Percentiles rank a stretch among this genome's conserved stretches.
These are phyloP conservation scores for Incumbomyces delicatus DNA, from an alignment of 2,329 filamentous ascomycete genomes.

Conservation along the genomic window DNA sequence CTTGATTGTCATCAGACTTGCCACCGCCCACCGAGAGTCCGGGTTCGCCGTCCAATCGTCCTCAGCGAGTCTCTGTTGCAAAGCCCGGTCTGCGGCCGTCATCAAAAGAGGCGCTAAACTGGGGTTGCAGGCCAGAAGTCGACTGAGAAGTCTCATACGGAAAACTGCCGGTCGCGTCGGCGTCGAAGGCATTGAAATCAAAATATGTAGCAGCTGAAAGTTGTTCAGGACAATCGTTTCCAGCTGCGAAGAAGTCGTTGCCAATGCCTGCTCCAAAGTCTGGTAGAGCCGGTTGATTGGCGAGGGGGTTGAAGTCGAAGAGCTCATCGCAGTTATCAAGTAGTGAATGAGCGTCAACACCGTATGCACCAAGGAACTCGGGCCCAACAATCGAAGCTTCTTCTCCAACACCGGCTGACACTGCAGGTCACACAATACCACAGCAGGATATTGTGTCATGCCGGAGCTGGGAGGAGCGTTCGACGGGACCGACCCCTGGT, in stretches of 20 bases:
- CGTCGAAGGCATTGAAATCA: conserved; percentile 44
- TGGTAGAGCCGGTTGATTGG: conserved; percentile 59
- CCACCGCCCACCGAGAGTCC: conserved; percentile 31
- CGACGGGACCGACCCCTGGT: conserved; percentile 11
- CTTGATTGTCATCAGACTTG: conserved; percentile 37
- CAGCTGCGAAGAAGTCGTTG: conserved; percentile 54
- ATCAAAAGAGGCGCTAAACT: conserved; percentile 45
- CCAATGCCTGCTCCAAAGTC: conserved; percentile 67
- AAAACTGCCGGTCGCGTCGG: conserved; percentile 35
- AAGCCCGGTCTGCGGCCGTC: conserved; percentile 45
- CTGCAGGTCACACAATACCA: conserved; percentile 99
- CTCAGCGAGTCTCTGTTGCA: conserved; percentile 41
- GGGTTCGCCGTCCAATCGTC: conserved; percentile 27
- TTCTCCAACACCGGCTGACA: conserved; percentile 74
- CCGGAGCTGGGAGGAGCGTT: conserved; percentile 46
- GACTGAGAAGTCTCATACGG: conserved; percentile 40
- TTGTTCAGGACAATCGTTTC: conserved; percentile 31
- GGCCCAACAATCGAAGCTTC: conserved; percentile 33
- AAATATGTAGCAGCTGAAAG: conserved; percentile 45
- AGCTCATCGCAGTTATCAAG: conserved; percentile 54
- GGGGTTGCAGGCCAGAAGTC: conserved; percentile 44
- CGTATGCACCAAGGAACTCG: conserved; percentile 40
- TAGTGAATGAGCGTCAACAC: conserved; percentile 57
- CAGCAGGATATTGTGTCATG: conserved; percentile 99
- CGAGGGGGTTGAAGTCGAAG: conserved; percentile 54